These are phyloP conservation scores for Colletotrichum agaves DNA, from an alignment of 2,329 filamentous ascomycete species.

Conservation along the genomic window DNA sequence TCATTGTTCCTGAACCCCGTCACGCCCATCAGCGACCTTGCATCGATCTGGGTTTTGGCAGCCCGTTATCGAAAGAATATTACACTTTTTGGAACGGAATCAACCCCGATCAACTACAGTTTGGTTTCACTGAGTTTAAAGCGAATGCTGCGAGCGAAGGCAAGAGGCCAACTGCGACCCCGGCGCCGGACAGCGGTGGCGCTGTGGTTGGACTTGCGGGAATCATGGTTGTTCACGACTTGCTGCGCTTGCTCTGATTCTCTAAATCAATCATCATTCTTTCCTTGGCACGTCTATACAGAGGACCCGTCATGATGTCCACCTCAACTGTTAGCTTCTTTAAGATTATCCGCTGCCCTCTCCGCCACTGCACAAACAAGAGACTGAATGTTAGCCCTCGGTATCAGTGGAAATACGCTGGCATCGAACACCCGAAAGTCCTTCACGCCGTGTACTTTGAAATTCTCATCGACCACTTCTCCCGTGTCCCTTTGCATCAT, in stretches of 20 bases:
- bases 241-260: not conserved
- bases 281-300: not conserved
- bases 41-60: not conserved
- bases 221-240: not conserved
- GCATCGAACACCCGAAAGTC: constrained; percentile 45
- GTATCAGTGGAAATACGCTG: constrained; percentile 46
- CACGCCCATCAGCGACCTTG: not conserved
- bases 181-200: not conserved
- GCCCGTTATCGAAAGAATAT: not conserved
- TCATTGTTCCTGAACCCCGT: not conserved
- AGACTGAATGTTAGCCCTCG: constrained; percentile 46
- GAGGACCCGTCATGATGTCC: not conserved
- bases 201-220: not conserved
- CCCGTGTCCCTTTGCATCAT: constrained; percentile 37
- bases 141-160: not conserved
- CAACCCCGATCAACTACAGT: not conserved
- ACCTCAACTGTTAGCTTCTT: not conserved
- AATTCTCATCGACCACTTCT: constrained; percentile 46
- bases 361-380: constrained; percentile 51
- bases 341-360: constrained; percentile 39
- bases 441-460: constrained; percentile 45
- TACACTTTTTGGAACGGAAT: not conserved
- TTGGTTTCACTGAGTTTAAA: not conserved
- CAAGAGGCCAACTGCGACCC: not conserved
- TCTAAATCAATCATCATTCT: not conserved